These are phyloP conservation scores for Seminavis robusta DNA, from an alignment of 108 stramenopile genomes.

Conservation along the genomic window DNA sequence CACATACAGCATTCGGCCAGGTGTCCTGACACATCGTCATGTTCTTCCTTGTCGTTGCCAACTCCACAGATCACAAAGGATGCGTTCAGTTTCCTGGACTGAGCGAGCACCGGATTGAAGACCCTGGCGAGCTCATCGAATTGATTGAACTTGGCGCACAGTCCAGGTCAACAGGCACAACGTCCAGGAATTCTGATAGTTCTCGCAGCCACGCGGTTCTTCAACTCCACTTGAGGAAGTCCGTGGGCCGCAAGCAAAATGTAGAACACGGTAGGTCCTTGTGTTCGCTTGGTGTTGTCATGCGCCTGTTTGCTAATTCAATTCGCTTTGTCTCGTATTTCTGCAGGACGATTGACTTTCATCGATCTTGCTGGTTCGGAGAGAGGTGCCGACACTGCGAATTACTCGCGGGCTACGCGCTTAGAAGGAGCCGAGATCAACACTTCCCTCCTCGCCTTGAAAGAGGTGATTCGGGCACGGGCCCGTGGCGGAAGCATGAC, in stretches of 20 bases:
- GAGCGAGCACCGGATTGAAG: slow-evolving; percentile 68
- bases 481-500: slow-evolving; percentile 83
- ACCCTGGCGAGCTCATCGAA: slow-evolving; percentile 82
- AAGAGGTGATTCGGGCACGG: slow-evolving; percentile 97
- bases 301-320: background rate
- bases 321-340: background rate
- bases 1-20: no score
- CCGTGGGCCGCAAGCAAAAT: slow-evolving; percentile 44
- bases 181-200: slow-evolving; percentile 88
- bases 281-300: no score
- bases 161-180: slow-evolving; percentile 95
- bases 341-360: slow-evolving; percentile 76
- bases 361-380: slow-evolving; percentile 98
- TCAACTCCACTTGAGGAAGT: slow-evolving; percentile 77
- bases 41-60: no score
- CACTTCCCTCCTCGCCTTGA: slow-evolving; percentile 95
- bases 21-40: no score
- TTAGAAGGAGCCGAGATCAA: slow-evolving; percentile 99
- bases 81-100: slow-evolving; percentile 94
- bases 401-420: slow-evolving; percentile 87
- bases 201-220: slow-evolving; percentile 95
- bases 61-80: slow-evolving; percentile 90
- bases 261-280: slow-evolving; percentile 58
- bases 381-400: slow-evolving; percentile 94
- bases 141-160: slow-evolving; percentile 87